Conservation (phyloP, 2,329 filamentous ascomycete genomes). For the Emericellopsis cladophorae region DNA sequence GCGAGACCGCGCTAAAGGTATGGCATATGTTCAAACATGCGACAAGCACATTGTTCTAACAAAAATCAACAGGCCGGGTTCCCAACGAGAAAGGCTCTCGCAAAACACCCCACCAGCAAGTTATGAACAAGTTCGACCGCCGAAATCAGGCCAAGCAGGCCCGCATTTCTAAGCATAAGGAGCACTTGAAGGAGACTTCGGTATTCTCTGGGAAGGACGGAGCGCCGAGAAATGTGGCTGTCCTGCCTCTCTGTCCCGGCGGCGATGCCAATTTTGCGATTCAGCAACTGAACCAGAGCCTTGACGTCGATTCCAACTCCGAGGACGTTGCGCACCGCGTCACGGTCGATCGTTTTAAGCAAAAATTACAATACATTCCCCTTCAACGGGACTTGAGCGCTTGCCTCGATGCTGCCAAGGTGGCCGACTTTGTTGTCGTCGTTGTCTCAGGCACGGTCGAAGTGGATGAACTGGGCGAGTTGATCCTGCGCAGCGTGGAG, state of each 20-base stretch:
- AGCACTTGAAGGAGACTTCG: conserved; percentile 65
- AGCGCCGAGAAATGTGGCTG: conserved; percentile 75
- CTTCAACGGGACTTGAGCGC: conserved; percentile 60
- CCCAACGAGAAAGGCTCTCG: conserved; percentile 60
- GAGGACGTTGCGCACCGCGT: conserved; percentile 49
- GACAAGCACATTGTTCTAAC: conserved; percentile 5
- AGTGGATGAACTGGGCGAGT: conserved; percentile 73
- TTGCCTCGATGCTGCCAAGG: conserved; percentile 72
- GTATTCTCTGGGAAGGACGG: conserved; percentile 81
- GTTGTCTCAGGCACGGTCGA: conserved; percentile 72
- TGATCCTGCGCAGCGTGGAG: conserved; percentile 76
- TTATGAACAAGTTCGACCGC: conserved; percentile 94
- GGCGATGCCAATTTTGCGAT: conserved; percentile 57
- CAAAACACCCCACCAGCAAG: conserved; percentile 87
- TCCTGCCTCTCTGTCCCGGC: conserved; percentile 72
- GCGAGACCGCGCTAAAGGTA: conserved; percentile 78
- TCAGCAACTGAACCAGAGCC: conserved; percentile 57
- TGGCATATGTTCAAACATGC: conserved; percentile 1
- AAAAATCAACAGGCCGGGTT: conserved; percentile 58
- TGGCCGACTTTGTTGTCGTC: conserved; percentile 85
- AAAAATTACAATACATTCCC: conserved; percentile 79
- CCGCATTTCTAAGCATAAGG: conserved; percentile 70
- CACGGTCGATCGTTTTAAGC: conserved; percentile 82
- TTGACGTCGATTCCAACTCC: conserved; percentile 62
- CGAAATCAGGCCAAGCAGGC: conserved; percentile 91